A percentile compares a stretch with the other conserved stretches of the same genome.
These are phyloP conservation scores for Bipolaris cookei DNA, from an alignment of 2,329 filamentous ascomycete genomes.

Conservation along the genomic window DNA sequence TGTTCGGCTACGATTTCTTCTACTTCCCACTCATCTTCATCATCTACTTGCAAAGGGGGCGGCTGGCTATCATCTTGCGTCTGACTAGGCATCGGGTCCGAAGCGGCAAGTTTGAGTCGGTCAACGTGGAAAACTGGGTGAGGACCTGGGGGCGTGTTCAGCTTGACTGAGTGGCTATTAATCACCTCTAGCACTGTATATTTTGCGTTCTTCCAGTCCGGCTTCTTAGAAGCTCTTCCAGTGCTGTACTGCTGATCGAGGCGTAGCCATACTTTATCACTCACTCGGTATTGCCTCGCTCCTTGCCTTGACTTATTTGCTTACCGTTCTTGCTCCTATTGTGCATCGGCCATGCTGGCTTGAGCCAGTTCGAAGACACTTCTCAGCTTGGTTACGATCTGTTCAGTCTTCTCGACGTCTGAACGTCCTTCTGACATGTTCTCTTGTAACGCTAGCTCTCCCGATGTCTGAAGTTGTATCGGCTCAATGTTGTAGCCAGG, in stretches of 20 bases:
- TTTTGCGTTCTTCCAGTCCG: slow-evolving; percentile 1
- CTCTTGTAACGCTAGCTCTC: too few relatives aligned
- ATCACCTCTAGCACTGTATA: too few relatives aligned
- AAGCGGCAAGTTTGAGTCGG: background rate
- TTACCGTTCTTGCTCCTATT: background rate
- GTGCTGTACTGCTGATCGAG: background rate
- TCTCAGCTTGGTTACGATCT: background rate
- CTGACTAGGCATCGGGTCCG: background rate
- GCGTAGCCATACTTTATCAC: too few relatives aligned
- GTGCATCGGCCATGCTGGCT: background rate
- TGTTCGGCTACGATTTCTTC: too few relatives aligned
- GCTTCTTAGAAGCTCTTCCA: background rate
- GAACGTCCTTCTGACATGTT: too few relatives aligned
- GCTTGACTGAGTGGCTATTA: too few relatives aligned
- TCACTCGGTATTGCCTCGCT: too few relatives aligned
- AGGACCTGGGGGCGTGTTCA: background rate
- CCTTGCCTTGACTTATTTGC: too few relatives aligned
- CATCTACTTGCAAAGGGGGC: background rate
- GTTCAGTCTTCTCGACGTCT: too few relatives aligned
- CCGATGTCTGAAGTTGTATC: too few relatives aligned
- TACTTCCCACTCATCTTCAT: background rate
- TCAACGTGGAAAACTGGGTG: background rate
- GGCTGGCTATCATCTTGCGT: background rate
- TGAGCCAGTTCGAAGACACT: background rate
- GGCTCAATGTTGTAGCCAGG: background rate